phyloP scores from a whole-genome alignment of 2,329 filamentous ascomycete species.

The Plectosphaerella cucumerina region DNA sequence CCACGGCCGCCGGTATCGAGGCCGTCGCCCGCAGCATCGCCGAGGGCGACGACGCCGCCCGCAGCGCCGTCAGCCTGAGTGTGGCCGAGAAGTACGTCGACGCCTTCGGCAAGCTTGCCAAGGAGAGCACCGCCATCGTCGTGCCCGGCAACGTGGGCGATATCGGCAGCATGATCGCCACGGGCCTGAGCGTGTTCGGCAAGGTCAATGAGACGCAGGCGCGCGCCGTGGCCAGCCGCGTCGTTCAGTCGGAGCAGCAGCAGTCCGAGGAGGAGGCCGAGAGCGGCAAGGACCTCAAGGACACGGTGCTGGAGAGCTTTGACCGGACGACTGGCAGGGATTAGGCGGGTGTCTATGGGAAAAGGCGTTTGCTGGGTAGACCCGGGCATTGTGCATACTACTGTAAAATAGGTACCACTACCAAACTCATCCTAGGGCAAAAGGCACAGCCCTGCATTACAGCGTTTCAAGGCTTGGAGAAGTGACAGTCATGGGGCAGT shows the following conservation, averaged over 20 bases:
- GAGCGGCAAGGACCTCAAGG: conserved; percentile 26
- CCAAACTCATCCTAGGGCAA: neutral
- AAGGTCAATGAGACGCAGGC: conserved; percentile 83
- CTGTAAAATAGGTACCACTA: neutral
- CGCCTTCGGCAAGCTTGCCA: conserved; percentile 86
- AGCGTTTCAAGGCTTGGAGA: no score
- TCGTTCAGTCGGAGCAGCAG: conserved; percentile 16
- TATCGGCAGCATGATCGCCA: conserved; percentile 94
- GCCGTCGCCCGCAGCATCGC: conserved; percentile 74
- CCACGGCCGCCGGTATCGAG: conserved; percentile 85
- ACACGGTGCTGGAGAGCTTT: conserved; percentile 35
- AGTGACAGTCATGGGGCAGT: no score
- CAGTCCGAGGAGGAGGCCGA: conserved; percentile 13
- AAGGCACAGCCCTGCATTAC: no score
- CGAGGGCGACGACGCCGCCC: conserved; percentile 69
- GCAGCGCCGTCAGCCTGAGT: conserved; percentile 77
- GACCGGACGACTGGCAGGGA: conserved; percentile 28
- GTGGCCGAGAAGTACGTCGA: conserved; percentile 98
- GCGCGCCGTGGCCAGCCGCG: conserved; percentile 56
- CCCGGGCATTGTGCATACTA: neutral
- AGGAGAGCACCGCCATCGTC: conserved; percentile 92
- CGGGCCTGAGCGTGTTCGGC: conserved; percentile 90
- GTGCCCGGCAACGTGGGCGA: conserved; percentile 97
- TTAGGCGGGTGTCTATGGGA: conserved; percentile 8
- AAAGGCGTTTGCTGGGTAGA: neutral